phyloP scores from a whole-genome alignment of 169 alveolate species.

The Cryptosporidium baileyi region DNA sequence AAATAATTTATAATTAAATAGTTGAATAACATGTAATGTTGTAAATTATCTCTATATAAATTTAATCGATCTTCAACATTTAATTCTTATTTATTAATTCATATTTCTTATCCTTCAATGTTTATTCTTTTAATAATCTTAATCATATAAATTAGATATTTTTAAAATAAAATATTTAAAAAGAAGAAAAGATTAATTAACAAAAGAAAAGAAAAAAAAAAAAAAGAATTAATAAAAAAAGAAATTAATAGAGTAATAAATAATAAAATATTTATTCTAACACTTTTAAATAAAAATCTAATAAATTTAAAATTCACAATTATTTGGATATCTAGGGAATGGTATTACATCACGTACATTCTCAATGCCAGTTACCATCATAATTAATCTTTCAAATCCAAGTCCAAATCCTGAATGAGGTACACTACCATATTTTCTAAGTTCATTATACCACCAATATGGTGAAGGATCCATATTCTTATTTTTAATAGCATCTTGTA shows the following conservation, averaged over 20 bases:
- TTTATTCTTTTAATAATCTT: too few species aligned
- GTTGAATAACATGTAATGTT: too few species aligned
- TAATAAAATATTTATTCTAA: neutral
- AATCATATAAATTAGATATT: too few species aligned
- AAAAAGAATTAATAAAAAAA: neutral
- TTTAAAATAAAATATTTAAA: too few species aligned
- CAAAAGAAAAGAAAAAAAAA: neutral
- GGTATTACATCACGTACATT: conserved; percentile 99
- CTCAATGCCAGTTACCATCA: conserved; percentile 98
- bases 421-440: conserved; percentile 94
- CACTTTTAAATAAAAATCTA: neutral
- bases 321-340: conserved; percentile 97
- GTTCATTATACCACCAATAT: conserved; percentile 92
- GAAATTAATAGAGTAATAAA: too few species aligned
- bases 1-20: too few species aligned
- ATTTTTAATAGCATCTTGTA: conserved; percentile 88
- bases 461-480: conserved; percentile 81
- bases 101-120: too few species aligned
- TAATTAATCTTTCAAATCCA: conserved; percentile 96
- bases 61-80: too few species aligned
- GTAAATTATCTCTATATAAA: too few species aligned
- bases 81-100: too few species aligned
- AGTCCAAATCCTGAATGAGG: conserved; percentile 99
- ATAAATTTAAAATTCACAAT: conserved; percentile 88
- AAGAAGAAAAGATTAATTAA: neutral